Base-by-base conservation (phyloP, 495 filamentous ascomycete genomes). In the Aspergillus heteromorphus region DNA sequence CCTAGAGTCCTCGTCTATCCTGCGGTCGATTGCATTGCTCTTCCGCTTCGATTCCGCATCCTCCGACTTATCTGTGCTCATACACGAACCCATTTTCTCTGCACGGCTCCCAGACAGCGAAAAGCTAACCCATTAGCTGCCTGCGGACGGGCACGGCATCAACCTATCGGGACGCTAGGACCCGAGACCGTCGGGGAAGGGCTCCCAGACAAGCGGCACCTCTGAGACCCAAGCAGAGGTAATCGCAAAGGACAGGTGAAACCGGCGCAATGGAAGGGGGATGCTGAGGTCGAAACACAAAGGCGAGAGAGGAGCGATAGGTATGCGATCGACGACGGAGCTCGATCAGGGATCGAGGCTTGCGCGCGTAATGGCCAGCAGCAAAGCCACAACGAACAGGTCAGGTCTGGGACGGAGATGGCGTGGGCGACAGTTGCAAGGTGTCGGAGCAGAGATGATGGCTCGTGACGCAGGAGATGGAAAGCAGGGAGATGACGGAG, bases 21-120 rank as follows among this genome's bases (percentile, higher is more conserved):
- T 87, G 65, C 86, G 85, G 70, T 98, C 93, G 62, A 98, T 98
- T 69, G 83, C 84, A 72, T 95, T 89, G 71, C 92, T 97, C 62
- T 84, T 81, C 77, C 95, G 96, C 79, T 88, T 93, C 78, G 89
- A 87, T 71, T 98, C 93, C 64, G 79, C 83, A 69, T 88, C 88
- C 68, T 84, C 90, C 65, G 85, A 78, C 66, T 82, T 83, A 58
- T 79, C 75, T 34, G 86, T 83, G 74, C 90, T 95, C 79, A 91
- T 84, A 77, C 93, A 97, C 55, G 79, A 79, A 67, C 93, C 93
- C 93, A 98, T 98, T 67, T 65, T 64, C 48, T 50, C 47, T 13
- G 31, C 48, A 25, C 56, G 23, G 49, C 40, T 63, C 55, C 58
- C 58, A 61, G 59, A 61, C 57, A 58, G 63, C 54, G 57, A 66